Base-by-base conservation (phyloP, 169 alveolate genomes). In the Plasmodium blacklocki region DNA sequence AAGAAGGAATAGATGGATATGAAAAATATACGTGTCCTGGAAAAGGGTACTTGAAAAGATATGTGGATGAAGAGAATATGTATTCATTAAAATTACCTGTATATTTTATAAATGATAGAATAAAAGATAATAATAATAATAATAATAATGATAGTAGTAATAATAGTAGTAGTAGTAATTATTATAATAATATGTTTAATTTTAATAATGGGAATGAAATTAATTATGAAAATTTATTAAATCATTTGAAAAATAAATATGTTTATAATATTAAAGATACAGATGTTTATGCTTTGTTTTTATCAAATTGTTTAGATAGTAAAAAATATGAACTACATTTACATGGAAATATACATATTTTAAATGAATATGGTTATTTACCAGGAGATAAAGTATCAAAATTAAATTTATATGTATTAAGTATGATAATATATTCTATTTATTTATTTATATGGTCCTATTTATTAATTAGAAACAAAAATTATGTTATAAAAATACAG, bases 311-410 rank as follows among this genome's bases (percentile, higher is more conserved):
- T 72, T 14, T 52, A n/a, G 85, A 86, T 39, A 71, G 92, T 71
- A 70, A 86, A 86, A 71, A 49, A 8, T 86, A 43, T 49, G 92
- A 86, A 18, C 71, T 86, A 86, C 70, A 86, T 14, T 29, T 86
- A 86, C 92, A 86, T 71, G 92, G 92, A 2, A 86, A 86, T 86
- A 67, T 86, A n/a, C 92, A 86, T 47, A 86, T 86, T 21, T 60
- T 86, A 66, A 86, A 86, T 71, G 63, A 86, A 56, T 86, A 86
- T 58, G 92, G 92, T 9, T 86, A 86, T 49, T 45, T 86, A 67
- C 92, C 92, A 72, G 92, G 92, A 71, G 92, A 86, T 71, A 86
- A 86, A 60, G 12, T 86, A 66, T 23, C 92, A 15, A 86, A 86
- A 56, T 66, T 86, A 72, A 86, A 86, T 86, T 86, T 86, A 63